Evolutionary conservation across 2,329 filamentous ascomycete species (phyloP).

Genomic region (Verticillium longisporum): DNA sequence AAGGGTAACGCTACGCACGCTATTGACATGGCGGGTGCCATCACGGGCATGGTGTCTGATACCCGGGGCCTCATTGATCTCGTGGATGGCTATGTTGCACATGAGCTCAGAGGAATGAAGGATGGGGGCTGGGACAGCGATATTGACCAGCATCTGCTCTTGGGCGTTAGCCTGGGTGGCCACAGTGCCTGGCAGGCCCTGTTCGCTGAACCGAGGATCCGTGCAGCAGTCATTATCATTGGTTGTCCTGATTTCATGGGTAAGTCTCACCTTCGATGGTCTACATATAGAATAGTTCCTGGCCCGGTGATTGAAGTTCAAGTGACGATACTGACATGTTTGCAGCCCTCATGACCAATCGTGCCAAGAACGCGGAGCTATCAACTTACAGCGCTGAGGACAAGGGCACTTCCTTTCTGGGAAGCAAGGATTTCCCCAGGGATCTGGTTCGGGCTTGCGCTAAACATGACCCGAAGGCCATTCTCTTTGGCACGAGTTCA

Average conservation of each 20-base stretch:
- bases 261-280: constrained; percentile 16
- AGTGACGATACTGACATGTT: not conserved
- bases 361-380: constrained; percentile 65
- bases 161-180: constrained; percentile 81
- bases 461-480: constrained; percentile 66
- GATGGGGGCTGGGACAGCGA: constrained; percentile 15
- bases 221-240: constrained; percentile 72
- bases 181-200: constrained; percentile 83
- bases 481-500: constrained; percentile 54
- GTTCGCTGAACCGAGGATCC: constrained; percentile 70
- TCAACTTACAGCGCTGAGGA: constrained; percentile 49
- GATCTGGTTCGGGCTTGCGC: constrained; percentile 57
- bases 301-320: too few relatives aligned
- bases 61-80: constrained; percentile 69
- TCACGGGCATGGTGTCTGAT: constrained; percentile 69
- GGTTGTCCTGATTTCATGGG: constrained; percentile 85
- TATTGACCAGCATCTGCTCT: constrained; percentile 61
- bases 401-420: constrained; percentile 60
- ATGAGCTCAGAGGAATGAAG: constrained; percentile 25
- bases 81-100: constrained; percentile 68
- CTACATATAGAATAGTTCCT: not conserved
- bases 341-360: constrained; percentile 63
- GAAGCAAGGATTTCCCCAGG: constrained; percentile 69
- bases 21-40: constrained; percentile 82
- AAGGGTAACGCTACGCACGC: constrained; percentile 75